phyloP scores from a whole-genome alignment of 768 basidiomycete genomes.

The Heimioporus sp. region DNA sequence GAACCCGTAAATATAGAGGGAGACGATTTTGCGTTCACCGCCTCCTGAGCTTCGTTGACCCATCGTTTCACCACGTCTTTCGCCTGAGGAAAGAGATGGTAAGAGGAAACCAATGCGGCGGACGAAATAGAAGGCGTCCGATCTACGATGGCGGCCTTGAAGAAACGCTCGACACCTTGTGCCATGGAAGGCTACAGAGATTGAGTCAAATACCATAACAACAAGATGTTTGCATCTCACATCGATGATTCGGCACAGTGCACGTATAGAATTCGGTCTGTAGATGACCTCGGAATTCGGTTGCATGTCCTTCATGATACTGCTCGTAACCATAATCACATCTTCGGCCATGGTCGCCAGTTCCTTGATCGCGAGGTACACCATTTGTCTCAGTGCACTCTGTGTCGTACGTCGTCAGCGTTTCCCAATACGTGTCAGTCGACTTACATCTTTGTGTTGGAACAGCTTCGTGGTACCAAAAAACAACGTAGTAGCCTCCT shows the following conservation, averaged over 20 bases:
- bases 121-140: constrained; percentile 93
- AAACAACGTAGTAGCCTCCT: constrained; percentile 97
- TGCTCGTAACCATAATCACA: constrained; percentile 99
- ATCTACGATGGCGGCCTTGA: constrained; percentile 99
- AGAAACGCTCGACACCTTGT: constrained; percentile 97
- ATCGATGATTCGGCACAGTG: constrained; percentile 94
- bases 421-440: neutral
- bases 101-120: constrained; percentile 94
- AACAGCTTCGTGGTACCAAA: constrained; percentile 99
- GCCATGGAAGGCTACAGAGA: constrained; percentile 91
- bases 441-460: constrained; percentile 96
- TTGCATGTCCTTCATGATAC: constrained; percentile 99
- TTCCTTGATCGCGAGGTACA: constrained; percentile 98
- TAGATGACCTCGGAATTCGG: constrained; percentile 98
- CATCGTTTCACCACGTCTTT: constrained; percentile 97
- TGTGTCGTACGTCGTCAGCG: constrained; percentile 32
- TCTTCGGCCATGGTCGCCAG: constrained; percentile 94
- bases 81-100: constrained; percentile 91
- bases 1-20: constrained; percentile 62
- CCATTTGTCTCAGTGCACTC: constrained; percentile 95
- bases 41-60: constrained; percentile 99
- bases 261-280: constrained; percentile 95
- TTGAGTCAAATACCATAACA: constrained; percentile 35
- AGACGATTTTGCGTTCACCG: constrained; percentile 84
- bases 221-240: constrained; percentile 47